Evolutionary conservation across 148 eudicot genomes (phyloP), one percentile per base, ranked within the genome.

Genomic region (Chenopodium suecicum): DNA sequence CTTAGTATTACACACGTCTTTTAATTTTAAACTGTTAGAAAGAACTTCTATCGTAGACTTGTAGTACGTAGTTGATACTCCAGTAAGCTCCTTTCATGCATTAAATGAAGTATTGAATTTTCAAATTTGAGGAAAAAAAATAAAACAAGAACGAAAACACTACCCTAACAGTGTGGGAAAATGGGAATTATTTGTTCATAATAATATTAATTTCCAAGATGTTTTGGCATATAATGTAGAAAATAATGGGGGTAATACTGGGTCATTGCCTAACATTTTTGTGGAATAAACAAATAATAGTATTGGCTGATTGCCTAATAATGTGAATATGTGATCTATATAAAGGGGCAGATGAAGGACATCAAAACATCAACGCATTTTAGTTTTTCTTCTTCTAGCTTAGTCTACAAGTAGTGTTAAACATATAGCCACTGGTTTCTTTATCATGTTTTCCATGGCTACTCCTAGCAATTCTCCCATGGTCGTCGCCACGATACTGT

Each of bases 201-300:
- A 56, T 2, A 56, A 56, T 62, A 34, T 34, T 14, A 14, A 69
- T 16, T 32, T 69, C 47, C 44, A 32, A 69, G 46, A 32, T 16
- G 44, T 69, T 69, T 69, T 69, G 73, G 46, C 73, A 69, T 34
- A 34, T 69, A 10, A 31, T 69, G 47, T 17, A n/a, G 73, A 69
- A 69, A 27, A 41, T 6, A 69, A 69, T 69, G 73, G 27, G 29
- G 6, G 1, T 34, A 69, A 6, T 29, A 67, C 31, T 67, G 71
- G 19, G 20, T 65, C 16, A 69, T 69, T 69, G 73, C 73, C 73
- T 31, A 69, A 69, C 73, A 31, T 69, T 4, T 14, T 17, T 34
- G 44, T 4, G 44, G 73, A 34, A 41, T 41, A 69, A 69, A 34
- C 4, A 68, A 66, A 10, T 66, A 2, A 3, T 66, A 23, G 34